Evolutionary conservation across 768 basidiomycete species (phyloP), one percentile per base, ranked within the genome.

Genomic region (Gelatoporia subvermispora): DNA sequence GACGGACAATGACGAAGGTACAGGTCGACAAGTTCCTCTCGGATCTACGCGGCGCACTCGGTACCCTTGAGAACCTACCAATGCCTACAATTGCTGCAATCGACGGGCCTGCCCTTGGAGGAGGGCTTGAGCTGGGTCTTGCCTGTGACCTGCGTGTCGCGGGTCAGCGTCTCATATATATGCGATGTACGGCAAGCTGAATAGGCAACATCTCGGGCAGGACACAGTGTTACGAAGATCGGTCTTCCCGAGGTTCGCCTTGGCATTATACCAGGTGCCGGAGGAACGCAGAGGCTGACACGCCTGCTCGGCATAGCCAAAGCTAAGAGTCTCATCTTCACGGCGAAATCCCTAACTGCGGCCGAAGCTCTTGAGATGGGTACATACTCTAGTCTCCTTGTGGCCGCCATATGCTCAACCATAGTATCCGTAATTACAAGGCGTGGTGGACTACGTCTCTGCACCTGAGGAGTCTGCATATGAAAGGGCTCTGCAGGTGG

Each of bases 11-110:
- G 93, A 71, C 82, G 10, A 76, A 79, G 54, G 45, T 67, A 3
- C 84, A 93, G 57, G 85, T 95, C 34, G 69, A 78, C 59, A 79
- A 75, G 58, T 96, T 95, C 68, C 84, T 96, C 40, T 67, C 55
- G 35, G 82, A 86, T 56, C 72, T 96, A 20, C 79, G 93, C 23
- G 70, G 72, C 35, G 77, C 88, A 8, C 66, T 97, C 35, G 74
- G 77, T 23, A 79, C 78, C 58, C 77, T 97, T n/a, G 92, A 93
- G 67, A 72, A 74, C 35, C 70, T 95, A 28, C 85, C 87, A 4
- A 79, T 94, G 71, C 93, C 93, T 3, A 94, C 91, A 15, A 88
- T 96, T 48, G 88, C 88, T 31, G 91, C 93, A 4, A 88, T 97
- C 36, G 93, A 96, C 62, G 93, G 93, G 0, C 90, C 89, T 17